A percentile compares a stretch with the other conserved stretches of the same genome.
Conservation (phyloP, 345 rosid genomes). For the Camelina laxa region DNA sequence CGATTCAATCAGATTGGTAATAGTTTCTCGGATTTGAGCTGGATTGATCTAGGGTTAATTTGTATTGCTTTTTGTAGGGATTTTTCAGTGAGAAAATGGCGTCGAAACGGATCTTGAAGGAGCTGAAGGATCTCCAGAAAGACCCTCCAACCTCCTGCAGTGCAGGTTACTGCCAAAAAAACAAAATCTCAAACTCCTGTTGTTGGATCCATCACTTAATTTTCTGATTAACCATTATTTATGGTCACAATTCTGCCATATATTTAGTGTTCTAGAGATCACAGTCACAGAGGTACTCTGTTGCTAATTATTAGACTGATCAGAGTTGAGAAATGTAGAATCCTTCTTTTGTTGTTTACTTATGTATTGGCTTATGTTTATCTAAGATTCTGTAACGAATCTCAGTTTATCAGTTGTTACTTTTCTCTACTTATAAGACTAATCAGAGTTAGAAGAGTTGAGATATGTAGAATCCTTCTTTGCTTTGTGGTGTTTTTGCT, state of each 20-base stretch:
- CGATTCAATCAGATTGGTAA: slow-evolving; percentile 4
- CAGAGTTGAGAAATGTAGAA: neutral
- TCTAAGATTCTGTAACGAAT: neutral
- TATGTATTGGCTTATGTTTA: neutral
- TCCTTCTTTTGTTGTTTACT: neutral
- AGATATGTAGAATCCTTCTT: neutral
- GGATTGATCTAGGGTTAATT: slow-evolving; percentile 20
- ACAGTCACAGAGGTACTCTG: neutral
- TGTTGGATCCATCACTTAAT: neutral
- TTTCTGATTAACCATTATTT: neutral
- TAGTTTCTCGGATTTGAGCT: neutral
- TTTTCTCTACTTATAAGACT: neutral
- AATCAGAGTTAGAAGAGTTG: neutral
- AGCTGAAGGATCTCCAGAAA: slow-evolving; percentile 67
- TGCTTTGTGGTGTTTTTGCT: neutral
- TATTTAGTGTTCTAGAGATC: neutral
- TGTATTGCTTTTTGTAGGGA: slow-evolving; percentile 1
- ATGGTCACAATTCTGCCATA: neutral
- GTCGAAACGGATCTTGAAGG: slow-evolving; percentile 65
- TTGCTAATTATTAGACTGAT: neutral
- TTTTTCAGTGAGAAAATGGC: slow-evolving; percentile 50
- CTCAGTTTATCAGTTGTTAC: neutral
- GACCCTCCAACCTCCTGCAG: slow-evolving; percentile 73
- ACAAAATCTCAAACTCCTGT: neutral
- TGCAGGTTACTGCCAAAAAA: slow-evolving; percentile 47